Base-by-base conservation (phyloP, 2,329 filamentous ascomycete species). In the Taxawa tesnikishii region DNA sequence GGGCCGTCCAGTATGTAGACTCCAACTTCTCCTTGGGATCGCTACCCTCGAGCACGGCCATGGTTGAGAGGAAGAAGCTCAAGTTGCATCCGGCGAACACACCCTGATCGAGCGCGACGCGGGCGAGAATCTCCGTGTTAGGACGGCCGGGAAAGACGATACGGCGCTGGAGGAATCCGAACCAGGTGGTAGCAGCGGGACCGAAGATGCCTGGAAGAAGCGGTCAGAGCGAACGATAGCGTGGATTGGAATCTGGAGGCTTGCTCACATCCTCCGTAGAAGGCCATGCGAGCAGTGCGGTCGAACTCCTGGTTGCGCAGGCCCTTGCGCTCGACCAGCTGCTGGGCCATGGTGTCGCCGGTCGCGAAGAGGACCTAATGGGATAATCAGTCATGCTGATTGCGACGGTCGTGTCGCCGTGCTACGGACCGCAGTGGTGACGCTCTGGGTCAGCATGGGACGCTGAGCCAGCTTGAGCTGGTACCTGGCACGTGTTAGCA, bases 291-390 rank as follows among this genome's bases (percentile, higher is more conserved):
- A 8, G 68, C 76, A 17, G 82, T 87, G 32, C 83, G 73, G 16
- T 63, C 61, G 23, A 75, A 48, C 46, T 83, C 60, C 55, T 98
- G 88, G 43, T 81, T 79, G 45, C 78, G 61, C 15, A 81, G 44
- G 12, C 85, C 87, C 49, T 70, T 77, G 56, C 75, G 78, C 62
- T 96, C 88, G 38, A 98, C 82, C 21, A 75, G 67, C 61, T 96
- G 88, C 60, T 98, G 90, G 23, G 90, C 84, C 44, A 92, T 77
- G 38, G 80, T 68, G 62, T 98, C 90, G 48, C 90, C 90, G 10
- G 85, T 83, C 37, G 81, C 87, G 55, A 96, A 98, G 41, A 98
- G 77, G 38, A 96, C 56, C 72, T 76, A 42, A 13, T 14, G 19
- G 8, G 13, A 26, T 14, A 21, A 9, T 15, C 3, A 24, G 15